phyloP scores from a whole-genome alignment of 352 stramenopile species.

The Pythium phragmitis region DNA sequence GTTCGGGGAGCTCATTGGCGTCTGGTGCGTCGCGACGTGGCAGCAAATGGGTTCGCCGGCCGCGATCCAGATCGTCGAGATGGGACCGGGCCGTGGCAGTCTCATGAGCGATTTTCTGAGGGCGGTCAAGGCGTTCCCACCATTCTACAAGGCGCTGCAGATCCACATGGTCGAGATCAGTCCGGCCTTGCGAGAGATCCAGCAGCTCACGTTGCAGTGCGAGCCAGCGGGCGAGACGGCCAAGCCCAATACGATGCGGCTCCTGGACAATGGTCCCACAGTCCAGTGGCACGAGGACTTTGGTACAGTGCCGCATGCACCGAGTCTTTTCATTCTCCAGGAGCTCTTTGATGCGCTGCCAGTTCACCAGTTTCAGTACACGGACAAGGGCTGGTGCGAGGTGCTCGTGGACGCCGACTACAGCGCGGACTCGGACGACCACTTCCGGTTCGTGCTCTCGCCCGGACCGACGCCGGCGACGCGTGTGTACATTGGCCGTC shows the following conservation, averaged over 20 bases:
- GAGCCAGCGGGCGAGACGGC: conserved; percentile 29
- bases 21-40: conserved; percentile 93
- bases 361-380: conserved; percentile 96
- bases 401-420: conserved; percentile 92
- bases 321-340: conserved; percentile 87
- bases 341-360: conserved; percentile 95
- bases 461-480: conserved; percentile 89
- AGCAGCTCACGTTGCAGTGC: conserved; percentile 83
- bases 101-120: conserved; percentile 94
- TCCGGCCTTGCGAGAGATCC: conserved; percentile 85
- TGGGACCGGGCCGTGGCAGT: conserved; percentile 91
- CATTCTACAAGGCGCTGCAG: conserved; percentile 82
- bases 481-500: conserved; percentile 83
- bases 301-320: conserved; percentile 64
- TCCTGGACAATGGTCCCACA: conserved; percentile 47
- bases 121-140: conserved; percentile 82
- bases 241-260: conserved; percentile 44
- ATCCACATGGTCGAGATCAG: conserved; percentile 93
- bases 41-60: conserved; percentile 80
- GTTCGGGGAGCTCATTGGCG: conserved; percentile 91
- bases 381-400: conserved; percentile 91
- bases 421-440: conserved; percentile 63
- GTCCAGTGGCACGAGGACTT: conserved; percentile 90
- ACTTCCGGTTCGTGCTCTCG: conserved; percentile 94
- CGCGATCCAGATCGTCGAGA: conserved; percentile 86